Evolutionary conservation across 2,329 filamentous ascomycete species (phyloP), one percentile per base, ranked within the genome.

Genomic region (Pseudofabraea citricarpa): DNA sequence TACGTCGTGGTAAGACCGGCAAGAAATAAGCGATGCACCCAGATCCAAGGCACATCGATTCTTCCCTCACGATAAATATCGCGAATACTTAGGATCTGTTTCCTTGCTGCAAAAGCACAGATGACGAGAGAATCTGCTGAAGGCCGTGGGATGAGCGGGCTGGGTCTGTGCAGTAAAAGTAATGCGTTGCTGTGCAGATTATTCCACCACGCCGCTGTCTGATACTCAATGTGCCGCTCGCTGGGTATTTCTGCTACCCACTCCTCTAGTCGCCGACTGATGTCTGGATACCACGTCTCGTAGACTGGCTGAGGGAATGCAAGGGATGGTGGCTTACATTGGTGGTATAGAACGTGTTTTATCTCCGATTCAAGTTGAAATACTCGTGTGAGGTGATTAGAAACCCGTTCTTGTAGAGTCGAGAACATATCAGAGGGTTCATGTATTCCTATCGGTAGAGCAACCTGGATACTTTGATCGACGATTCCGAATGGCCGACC

Each of bases 281-380:
- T 56, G 40, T 62, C 57, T 29, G 48, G 48, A 21, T 59, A 33
- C 60, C 60, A 63, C 8, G 48, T 37, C 10, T 51, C 36, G 40
- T 55, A 60, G 46, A 58, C 53, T 13, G 59, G 51, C 21, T 52
- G 50, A 3, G 60, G 61, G 40, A 58, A 60, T 9, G 61, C 61
- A 9, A 60, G 20, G 24, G 47, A 58, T 16, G 41, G 45, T 16
- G 49, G 40, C 50, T 56, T 55, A 9, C 49, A 44, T 40, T 58
- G 59, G 36, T 49, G 53, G 37, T 64, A 56, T 6, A 58, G 54
- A 19, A 64, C 59, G 37, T 63, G 60, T 33, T 56, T 63, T 36
- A 64, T 62, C 41, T 64, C 61, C 7, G 62, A 63, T 44, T 63
- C 57, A 6, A 64, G 56, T 40, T 57, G 56, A 13, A 55, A 51